Evolutionary conservation across 2,329 filamentous ascomycete genomes (phyloP), one percentile per base, ranked within the genome.

Genomic region (Daldinia sp.): DNA sequence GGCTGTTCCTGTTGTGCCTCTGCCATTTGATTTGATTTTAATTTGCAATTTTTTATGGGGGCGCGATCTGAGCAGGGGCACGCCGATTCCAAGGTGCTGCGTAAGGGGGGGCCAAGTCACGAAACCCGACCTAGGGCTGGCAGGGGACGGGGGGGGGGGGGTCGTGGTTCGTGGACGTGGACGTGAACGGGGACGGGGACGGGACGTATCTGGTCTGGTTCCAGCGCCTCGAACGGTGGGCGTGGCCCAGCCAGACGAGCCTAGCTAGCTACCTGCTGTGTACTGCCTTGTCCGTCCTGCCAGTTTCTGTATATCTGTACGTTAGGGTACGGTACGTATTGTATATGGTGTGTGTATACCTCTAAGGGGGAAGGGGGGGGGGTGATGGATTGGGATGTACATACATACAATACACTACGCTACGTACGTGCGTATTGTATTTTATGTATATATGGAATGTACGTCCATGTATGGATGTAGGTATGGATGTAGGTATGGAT

Each of bases 21-120:
- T 78, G 75, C 73, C 77, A 77, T 78, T 76, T 77, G 75, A 78
- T 78, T 78, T 77, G 76, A 75, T 74, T 78, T 78, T 78, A 78
- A 78, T 78, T 78, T 78, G 75, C 68, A 75, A 74, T 72, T 74
- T 74, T 74, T 76, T 75, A 75, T 76, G 73, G 74, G 73, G 75
- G 75, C 74, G 72, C 75, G 76, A 78, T 76, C 75, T 74, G 73
- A 76, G 72, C 77, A 78, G 77, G 77, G 77, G 77, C 70, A 71
- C 33, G 73, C 71, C 75, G 69, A 74, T 73, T 75, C 70, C 60
- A 70, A 68, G 69, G 61, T 69, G 65, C 74, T 72, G 74, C 74
- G 74, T 74, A 75, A 73, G 73, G 73, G 74, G 76, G 74, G 77
- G 63, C 69, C 69, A 68, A 67, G 69, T 71, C 69, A 76, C 76